Evolutionary conservation across 73 alveolate genomes (phyloP).

Genomic region (Paramecium sexaurelia): DNA sequence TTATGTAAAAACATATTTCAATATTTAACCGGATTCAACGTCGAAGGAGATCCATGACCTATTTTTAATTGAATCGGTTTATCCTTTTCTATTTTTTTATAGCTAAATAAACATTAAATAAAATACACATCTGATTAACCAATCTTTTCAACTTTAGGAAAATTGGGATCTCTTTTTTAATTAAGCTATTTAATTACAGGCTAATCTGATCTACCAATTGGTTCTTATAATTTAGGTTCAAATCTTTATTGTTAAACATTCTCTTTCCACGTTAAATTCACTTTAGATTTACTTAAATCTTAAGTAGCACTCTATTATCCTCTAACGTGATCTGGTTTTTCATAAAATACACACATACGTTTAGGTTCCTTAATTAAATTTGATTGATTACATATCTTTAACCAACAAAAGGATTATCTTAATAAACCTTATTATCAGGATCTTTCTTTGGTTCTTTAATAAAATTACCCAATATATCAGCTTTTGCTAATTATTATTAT

Average conservation of each 20-base stretch:
- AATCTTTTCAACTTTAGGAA: conserved; percentile 43
- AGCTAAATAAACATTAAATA: not conserved
- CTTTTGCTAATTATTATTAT: conserved; percentile 39
- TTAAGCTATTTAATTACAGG: conserved; percentile 53
- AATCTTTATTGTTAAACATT: conserved; percentile 42
- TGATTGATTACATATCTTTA: conserved; percentile 47
- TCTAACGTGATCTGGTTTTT: conserved; percentile 49
- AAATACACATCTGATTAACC: conserved; percentile 62
- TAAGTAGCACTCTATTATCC: conserved; percentile 10
- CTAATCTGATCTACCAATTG: conserved; percentile 18
- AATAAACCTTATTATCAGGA: conserved; percentile 28
- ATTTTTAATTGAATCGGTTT: conserved; percentile 61
- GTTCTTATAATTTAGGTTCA: conserved; percentile 33
- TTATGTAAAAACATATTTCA: conserved; percentile 14
- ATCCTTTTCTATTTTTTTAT: conserved; percentile 64
- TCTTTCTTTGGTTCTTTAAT: conserved; percentile 57
- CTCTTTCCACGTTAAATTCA: conserved; percentile 62
- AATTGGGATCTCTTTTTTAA: conserved; percentile 59
- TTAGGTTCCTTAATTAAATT: conserved; percentile 37
- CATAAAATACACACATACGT: conserved; percentile 59
- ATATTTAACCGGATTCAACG: conserved; percentile 65
- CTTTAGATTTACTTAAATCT: conserved; percentile 60
- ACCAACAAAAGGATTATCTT: conserved; percentile 60
- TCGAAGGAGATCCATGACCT: conserved; percentile 67
- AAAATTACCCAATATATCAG: conserved; percentile 68